Percentiles rank a stretch among this genome's conserved stretches.
phyloP scores from a whole-genome alignment of 805 yeast genomes.

The Myxozyma vanderwaltii region DNA sequence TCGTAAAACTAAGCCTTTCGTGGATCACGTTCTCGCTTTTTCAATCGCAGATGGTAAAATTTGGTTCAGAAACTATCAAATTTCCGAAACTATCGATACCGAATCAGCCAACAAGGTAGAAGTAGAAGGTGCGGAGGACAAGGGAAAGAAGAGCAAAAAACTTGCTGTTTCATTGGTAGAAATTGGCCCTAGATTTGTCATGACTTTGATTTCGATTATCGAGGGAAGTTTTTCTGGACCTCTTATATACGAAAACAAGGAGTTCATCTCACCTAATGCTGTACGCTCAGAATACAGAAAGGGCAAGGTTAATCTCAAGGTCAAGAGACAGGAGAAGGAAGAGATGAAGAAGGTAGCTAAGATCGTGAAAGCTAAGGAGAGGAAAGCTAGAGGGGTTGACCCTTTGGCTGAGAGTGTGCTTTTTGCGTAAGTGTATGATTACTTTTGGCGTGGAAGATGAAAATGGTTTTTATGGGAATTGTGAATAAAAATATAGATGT shows the following conservation, averaged over 20 bases:
- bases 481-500: no score
- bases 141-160: conserved; percentile 38
- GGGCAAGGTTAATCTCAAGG: conserved; percentile 78
- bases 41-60: conserved; percentile 89
- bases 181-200: conserved; percentile 94
- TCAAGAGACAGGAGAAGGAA: conserved; percentile 61
- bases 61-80: conserved; percentile 95
- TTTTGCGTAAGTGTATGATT: conserved; percentile 16
- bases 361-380: conserved; percentile 17
- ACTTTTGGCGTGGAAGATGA: no score
- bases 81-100: conserved; percentile 62
- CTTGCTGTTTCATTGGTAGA: conserved; percentile 81
- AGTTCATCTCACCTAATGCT: conserved; percentile 93
- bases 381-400: conserved; percentile 19
- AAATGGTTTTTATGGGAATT: no score
- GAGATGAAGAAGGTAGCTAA: conserved; percentile 25
- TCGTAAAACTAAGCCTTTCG: conserved; percentile 88
- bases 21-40: conserved; percentile 93
- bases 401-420: conserved; percentile 27
- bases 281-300: conserved; percentile 86
- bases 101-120: conserved; percentile 35
- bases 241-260: conserved; percentile 93
- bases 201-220: conserved; percentile 84
- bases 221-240: conserved; percentile 99
- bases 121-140: conserved; percentile 51